Percentiles rank a stretch among this genome's conserved stretches.
These are phyloP conservation scores for Rhazya stricta DNA, from an alignment of 257 asterid species.

Conservation along the genomic window DNA sequence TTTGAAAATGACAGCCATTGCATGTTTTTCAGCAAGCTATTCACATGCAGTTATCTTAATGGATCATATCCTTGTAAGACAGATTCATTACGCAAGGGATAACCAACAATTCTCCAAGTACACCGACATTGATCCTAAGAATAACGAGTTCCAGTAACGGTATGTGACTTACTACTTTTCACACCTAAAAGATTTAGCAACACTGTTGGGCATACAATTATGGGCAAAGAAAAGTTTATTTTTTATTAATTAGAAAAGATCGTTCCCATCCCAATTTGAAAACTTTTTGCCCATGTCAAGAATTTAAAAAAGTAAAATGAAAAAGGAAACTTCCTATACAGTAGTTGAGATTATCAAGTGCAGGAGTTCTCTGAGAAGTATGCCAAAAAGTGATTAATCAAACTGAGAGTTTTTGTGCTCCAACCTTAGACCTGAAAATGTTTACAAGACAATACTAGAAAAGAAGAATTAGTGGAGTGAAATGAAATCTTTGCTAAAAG, in stretches of 20 bases:
- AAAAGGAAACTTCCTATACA: background rate
- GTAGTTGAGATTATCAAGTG: background rate
- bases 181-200: background rate
- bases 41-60: background rate
- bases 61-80: background rate
- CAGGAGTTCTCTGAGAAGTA: background rate
- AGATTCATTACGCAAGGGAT: background rate
- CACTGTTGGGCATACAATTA: background rate
- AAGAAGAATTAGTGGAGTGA: background rate
- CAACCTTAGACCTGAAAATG: background rate
- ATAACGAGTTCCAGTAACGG: background rate
- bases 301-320: background rate
- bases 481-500: background rate
- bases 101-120: background rate
- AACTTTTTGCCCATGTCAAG: background rate
- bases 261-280: too few relatives aligned
- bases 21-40: background rate
- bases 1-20: background rate
- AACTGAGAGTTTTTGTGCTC: background rate
- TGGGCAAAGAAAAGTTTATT: background rate
- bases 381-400: background rate
- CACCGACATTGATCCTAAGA: background rate
- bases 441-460: background rate
- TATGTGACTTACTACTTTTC: background rate
- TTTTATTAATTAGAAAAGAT: too few relatives aligned